Evolutionary conservation across 768 basidiomycete genomes (phyloP), one percentile per base, ranked within the genome.

Genomic region (Tricholoma sp.): DNA sequence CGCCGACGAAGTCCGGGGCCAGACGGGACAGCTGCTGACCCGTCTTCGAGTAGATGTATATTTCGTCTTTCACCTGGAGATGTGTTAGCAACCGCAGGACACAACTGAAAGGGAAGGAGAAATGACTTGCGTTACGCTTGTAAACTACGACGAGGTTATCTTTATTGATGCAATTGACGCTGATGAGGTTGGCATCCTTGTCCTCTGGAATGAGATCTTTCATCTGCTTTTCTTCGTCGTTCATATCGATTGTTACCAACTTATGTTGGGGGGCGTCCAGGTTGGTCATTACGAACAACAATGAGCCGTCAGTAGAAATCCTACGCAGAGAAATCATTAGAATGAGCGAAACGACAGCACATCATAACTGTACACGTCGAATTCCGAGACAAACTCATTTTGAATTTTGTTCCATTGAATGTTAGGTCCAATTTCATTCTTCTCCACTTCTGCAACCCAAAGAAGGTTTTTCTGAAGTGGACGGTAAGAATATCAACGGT

Each of bases 321-420:
- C 88, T 91, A 58, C 19, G 19, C 45, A 19, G 35, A 46, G n/a
- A 5, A 45, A 60, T 55, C 29, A 60, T 54, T n/a, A 56, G 50
- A 50, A 39, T 56, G 50, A 39, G 22, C 34, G 27, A 51, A 32
- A 27, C 35, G 57, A 49, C 49, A 22, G 12, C 58, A 57, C 21
- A 50, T 43, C 22, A 24, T 55, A 19, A 46, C 69, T 85, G 57
- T 72, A 90, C 88, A 84, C 71, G 9, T 75, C 71, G 63, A 86
- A 91, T 66, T 82, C 79, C 0, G 85, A 80, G 5, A 84, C 82
- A 68, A 83, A 92, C n/a, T 82, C 76, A 63, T 89, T 71, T 46
- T 89, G 70, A 32, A 93, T 59, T 69, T 88, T 89, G 59, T 78
- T 75, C 89, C 90, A 93, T 60, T 80, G 76, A 65, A 92, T 81